Percentiles rank a stretch among this genome's conserved stretches.
These are phyloP conservation scores for Colletotrichum chlorophyti DNA, from an alignment of 2,329 filamentous ascomycete species.

Conservation along the genomic window DNA sequence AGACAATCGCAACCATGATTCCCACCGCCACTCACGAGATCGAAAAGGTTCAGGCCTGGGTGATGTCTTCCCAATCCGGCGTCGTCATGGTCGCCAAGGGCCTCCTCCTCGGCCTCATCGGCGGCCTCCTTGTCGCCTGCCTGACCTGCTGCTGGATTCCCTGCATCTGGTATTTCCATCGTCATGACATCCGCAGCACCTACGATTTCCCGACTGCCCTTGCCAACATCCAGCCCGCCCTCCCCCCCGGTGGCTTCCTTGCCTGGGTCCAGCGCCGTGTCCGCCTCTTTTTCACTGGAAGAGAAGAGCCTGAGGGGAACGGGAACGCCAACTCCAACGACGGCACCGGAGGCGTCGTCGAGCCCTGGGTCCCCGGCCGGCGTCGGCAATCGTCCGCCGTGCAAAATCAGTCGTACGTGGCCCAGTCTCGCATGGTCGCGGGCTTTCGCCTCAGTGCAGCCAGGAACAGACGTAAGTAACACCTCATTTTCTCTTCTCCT, in stretches of 20 bases:
- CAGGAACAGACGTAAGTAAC: no score
- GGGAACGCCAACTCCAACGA: no score
- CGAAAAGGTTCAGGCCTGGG: background rate
- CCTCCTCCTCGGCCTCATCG: constrained; percentile 23
- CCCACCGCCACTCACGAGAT: background rate
- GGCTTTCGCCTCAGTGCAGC: no score
- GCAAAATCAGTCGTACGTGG: no score
- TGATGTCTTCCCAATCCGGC: background rate
- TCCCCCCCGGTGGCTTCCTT: background rate
- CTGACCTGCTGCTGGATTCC: constrained; percentile 30
- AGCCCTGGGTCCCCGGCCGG: no score
- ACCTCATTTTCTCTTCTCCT: no score
- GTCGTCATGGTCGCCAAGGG: constrained; percentile 17
- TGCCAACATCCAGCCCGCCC: background rate
- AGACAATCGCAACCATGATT: background rate
- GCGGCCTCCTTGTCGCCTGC: constrained; percentile 27
- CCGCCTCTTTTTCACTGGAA: background rate
- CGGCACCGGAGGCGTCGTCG: no score
- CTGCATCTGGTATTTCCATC: constrained; percentile 26
- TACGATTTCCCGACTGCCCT: constrained; percentile 5
- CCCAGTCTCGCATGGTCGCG: no score
- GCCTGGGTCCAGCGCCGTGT: background rate
- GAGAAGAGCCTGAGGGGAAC: background rate
- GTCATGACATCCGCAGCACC: no score
- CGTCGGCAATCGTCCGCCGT: no score